Evolutionary conservation across 2,329 filamentous ascomycete genomes (phyloP).

Genomic region (Fusarium sambucinum): DNA sequence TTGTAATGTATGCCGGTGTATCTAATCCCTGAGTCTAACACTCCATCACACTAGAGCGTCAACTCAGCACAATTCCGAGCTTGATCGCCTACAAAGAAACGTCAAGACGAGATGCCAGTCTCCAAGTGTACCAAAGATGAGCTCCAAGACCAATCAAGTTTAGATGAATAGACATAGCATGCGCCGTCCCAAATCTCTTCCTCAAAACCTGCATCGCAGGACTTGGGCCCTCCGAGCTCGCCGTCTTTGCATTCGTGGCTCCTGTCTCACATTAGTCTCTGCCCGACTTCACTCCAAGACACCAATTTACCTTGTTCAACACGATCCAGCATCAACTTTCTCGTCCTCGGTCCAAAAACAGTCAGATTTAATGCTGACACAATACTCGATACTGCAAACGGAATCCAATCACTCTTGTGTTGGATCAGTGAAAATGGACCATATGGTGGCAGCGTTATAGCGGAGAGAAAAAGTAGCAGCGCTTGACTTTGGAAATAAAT

Average conservation of each 20-base stretch:
- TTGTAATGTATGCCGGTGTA: not conserved
- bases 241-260: slow-evolving; percentile 15
- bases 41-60: too few relatives aligned
- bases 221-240: slow-evolving; percentile 24
- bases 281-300: not conserved
- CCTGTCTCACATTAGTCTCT: slow-evolving; percentile 26
- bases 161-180: slow-evolving; percentile 59
- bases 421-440: slow-evolving; percentile 49
- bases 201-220: slow-evolving; percentile 40
- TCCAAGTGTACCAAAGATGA: slow-evolving; percentile 50
- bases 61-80: not conserved
- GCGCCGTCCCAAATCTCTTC: slow-evolving; percentile 51
- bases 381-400: slow-evolving; percentile 50
- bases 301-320: slow-evolving; percentile 39
- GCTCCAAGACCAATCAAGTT: slow-evolving; percentile 54
- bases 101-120: slow-evolving; percentile 42
- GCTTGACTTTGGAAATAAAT: slow-evolving; percentile 56
- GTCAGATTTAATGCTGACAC: slow-evolving; percentile 52
- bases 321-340: slow-evolving; percentile 45
- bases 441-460: slow-evolving; percentile 51
- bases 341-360: slow-evolving; percentile 55
- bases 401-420: slow-evolving; percentile 51
- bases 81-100: not conserved
- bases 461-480: slow-evolving; percentile 51
- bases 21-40: not conserved